Conservation (phyloP, 2,329 filamentous ascomycete species). For the Aspergillus felis region DNA sequence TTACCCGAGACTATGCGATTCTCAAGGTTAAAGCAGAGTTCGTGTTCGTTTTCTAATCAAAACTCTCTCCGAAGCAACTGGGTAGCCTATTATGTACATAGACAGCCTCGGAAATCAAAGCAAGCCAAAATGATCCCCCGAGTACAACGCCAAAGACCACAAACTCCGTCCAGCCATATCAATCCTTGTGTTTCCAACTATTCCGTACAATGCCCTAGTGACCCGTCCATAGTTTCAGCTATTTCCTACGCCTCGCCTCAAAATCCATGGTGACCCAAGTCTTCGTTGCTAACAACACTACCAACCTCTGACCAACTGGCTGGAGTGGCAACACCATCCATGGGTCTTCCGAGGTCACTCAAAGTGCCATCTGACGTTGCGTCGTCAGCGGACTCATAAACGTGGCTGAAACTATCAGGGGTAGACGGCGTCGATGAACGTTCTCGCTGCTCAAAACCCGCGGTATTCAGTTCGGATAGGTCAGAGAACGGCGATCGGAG, state of each 20-base stretch:
- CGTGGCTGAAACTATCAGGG: constrained; percentile 35
- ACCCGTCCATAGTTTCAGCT: not conserved
- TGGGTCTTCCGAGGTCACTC: constrained; percentile 34
- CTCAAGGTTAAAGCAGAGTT: not conserved
- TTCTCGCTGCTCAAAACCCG: constrained; percentile 14
- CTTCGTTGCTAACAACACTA: constrained; percentile 41
- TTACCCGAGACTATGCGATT: not conserved
- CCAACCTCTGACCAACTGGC: constrained; percentile 45
- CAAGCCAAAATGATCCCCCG: too few species aligned
- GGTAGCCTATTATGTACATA: too few species aligned
- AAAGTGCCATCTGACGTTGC: constrained; percentile 35
- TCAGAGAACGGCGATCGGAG: constrained; percentile 20
- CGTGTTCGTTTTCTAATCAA: not conserved
- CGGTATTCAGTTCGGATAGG: constrained; percentile 11
- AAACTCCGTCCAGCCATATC: too few species aligned
- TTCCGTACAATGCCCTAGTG: constrained; percentile 20
- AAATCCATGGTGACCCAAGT: constrained; percentile 26
- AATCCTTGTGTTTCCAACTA: not conserved
- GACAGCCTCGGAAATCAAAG: too few species aligned
- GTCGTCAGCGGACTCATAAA: constrained; percentile 29
- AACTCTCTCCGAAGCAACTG: too few species aligned
- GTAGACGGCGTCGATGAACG: constrained; percentile 36
- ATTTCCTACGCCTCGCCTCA: constrained; percentile 9
- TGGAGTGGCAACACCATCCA: constrained; percentile 34
- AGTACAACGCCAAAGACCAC: too few species aligned